phyloP scores from a whole-genome alignment of 2,329 filamentous ascomycete species.

The Phialophora chinensis region DNA sequence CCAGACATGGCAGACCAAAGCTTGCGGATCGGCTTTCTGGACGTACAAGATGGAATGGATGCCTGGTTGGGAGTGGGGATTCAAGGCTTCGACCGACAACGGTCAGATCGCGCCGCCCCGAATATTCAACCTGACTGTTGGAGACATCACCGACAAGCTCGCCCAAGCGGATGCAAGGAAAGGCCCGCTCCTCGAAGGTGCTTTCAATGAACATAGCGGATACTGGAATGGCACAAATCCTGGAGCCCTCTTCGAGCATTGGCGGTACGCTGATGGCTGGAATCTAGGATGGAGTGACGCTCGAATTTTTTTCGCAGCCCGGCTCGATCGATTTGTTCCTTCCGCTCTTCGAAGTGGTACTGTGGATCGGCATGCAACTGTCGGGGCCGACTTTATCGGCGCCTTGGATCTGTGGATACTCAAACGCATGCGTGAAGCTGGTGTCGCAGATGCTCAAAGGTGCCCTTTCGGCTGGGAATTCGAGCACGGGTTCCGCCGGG shows the following conservation, averaged over 20 bases:
- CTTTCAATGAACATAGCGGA: conserved; percentile 52
- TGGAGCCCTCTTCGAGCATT: conserved; percentile 58
- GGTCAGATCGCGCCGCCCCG: conserved; percentile 51
- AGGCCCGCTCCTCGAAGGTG: conserved; percentile 46
- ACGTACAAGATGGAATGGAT: conserved; percentile 68
- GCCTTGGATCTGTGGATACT: conserved; percentile 64
- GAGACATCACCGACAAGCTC: conserved; percentile 48
- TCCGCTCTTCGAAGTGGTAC: background rate
- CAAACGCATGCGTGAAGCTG: conserved; percentile 61
- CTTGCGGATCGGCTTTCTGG: conserved; percentile 65
- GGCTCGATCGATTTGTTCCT: conserved; percentile 44
- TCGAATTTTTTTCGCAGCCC: conserved; percentile 56
- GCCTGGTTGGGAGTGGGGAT: conserved; percentile 67
- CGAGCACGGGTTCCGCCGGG: conserved; percentile 50
- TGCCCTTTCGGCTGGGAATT: conserved; percentile 47
- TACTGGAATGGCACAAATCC: conserved; percentile 59
- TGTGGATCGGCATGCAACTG: background rate
- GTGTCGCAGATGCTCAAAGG: conserved; percentile 49
- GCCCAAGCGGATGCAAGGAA: conserved; percentile 50
- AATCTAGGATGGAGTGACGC: conserved; percentile 63
- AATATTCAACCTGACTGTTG: conserved; percentile 46
- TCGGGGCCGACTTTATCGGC: conserved; percentile 59
- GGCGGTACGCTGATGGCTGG: conserved; percentile 63
- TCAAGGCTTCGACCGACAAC: conserved; percentile 58
- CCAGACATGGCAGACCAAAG: conserved; percentile 55